phyloP scores from a whole-genome alignment of 805 yeast species.

The Saturnispora sanitii region DNA sequence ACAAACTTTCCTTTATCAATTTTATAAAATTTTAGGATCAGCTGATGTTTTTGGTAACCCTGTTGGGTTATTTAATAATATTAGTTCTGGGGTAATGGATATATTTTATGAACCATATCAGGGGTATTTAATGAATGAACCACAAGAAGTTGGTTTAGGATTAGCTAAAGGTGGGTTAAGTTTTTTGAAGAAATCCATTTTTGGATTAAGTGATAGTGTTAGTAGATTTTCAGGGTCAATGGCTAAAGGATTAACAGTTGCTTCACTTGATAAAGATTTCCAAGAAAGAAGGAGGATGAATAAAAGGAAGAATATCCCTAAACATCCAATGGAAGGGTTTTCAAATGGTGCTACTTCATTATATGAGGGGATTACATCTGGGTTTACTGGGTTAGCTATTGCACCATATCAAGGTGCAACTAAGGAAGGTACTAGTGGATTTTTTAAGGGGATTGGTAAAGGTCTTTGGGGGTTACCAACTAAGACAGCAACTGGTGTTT shows the following conservation, averaged over 20 bases:
- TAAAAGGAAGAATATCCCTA: constrained; percentile 68
- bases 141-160: constrained; percentile 92
- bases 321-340: constrained; percentile 77
- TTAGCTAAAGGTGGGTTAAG: constrained; percentile 93
- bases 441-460: constrained; percentile 86
- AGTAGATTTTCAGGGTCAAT: constrained; percentile 88
- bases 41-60: constrained; percentile 97
- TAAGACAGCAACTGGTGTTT: constrained; percentile 89
- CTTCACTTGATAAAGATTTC: constrained; percentile 76
- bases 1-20: constrained; percentile 83
- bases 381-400: constrained; percentile 79
- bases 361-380: constrained; percentile 78
- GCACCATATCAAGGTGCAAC: constrained; percentile 88
- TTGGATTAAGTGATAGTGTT: constrained; percentile 88
- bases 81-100: constrained; percentile 92
- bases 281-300: constrained; percentile 77
- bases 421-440: constrained; percentile 85
- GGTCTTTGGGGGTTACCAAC: constrained; percentile 96
- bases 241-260: constrained; percentile 88
- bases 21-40: constrained; percentile 88
- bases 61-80: constrained; percentile 86
- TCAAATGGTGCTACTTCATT: constrained; percentile 83
- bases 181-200: constrained; percentile 88
- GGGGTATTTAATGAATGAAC: constrained; percentile 91
- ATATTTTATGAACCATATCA: constrained; percentile 96